phyloP scores from a whole-genome alignment of 1,284 basidiomycete genomes.

The Cryptococcus depauperatus region DNA sequence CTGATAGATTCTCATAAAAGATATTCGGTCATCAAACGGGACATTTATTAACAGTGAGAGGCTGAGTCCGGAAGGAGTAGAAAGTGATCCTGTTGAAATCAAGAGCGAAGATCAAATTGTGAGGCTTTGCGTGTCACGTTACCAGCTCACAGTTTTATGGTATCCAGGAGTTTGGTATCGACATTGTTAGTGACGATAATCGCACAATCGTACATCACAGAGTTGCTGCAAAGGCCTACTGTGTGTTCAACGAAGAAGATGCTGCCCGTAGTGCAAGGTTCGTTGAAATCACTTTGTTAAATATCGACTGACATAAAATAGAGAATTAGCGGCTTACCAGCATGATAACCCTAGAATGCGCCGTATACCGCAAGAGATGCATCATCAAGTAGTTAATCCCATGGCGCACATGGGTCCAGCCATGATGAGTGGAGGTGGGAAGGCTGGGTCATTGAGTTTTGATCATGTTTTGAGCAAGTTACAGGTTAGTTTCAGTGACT shows the following conservation, averaged over 20 bases:
- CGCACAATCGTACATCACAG: conserved; percentile 98
- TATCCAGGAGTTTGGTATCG: conserved; percentile 89
- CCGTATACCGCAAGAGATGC: background rate
- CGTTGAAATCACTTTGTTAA: conserved; percentile 5
- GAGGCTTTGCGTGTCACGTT: conserved; percentile 32
- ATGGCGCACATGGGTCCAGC: conserved; percentile 24
- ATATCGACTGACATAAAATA: conserved; percentile 8
- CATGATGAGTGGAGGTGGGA: conserved; percentile 41
- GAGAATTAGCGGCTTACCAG: conserved; percentile 39
- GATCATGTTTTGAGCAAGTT: conserved; percentile 49
- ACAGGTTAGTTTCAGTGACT: conserved; percentile 37
- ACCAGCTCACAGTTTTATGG: background rate
- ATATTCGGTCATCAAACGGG: conserved; percentile 95
- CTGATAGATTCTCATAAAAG: conserved; percentile 86
- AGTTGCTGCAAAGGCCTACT: conserved; percentile 86
- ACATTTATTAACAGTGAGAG: conserved; percentile 97
- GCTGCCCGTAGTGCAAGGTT: conserved; percentile 46
- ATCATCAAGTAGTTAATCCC: conserved; percentile 1
- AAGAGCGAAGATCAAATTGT: conserved; percentile 89
- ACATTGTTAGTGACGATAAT: conserved; percentile 98
- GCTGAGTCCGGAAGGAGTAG: conserved; percentile 79
- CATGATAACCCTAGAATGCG: conserved; percentile 26
- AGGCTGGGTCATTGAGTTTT: conserved; percentile 45
- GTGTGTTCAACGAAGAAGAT: conserved; percentile 80
- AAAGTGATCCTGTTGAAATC: conserved; percentile 88